phyloP scores from a whole-genome alignment of 2,329 filamentous ascomycete genomes.

The Colletotrichum chrysophilum region DNA sequence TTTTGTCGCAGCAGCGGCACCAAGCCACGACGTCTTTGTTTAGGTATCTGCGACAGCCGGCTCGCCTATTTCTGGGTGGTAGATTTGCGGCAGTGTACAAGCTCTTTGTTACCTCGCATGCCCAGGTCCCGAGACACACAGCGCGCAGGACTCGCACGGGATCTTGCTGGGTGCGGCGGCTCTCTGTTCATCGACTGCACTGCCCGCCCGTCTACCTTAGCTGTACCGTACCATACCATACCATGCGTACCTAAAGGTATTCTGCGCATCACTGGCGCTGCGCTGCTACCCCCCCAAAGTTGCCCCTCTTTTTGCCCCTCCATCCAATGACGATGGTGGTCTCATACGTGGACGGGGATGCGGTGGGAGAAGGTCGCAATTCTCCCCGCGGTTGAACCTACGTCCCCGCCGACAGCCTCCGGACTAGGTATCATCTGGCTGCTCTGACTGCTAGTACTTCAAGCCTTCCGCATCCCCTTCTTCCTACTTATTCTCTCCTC shows the following conservation, averaged over 20 bases:
- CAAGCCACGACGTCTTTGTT: not conserved
- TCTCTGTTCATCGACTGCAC: not conserved
- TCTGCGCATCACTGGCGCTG: constrained; percentile 19
- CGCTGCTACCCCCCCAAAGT: not conserved
- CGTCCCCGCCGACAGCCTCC: constrained; percentile 22
- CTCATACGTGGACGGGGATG: not conserved
- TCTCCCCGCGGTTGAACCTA: constrained; percentile 21
- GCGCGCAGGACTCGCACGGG: not conserved
- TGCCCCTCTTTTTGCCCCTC: constrained; percentile 20
- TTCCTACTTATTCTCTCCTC: not conserved
- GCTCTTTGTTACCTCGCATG: constrained; percentile 1
- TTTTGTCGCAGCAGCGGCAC: not conserved
- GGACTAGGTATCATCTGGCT: constrained; percentile 19
- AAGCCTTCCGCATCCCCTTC: constrained; percentile 1
- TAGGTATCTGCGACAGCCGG: constrained; percentile 12
- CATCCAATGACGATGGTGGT: constrained; percentile 12
- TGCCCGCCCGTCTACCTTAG: not conserved
- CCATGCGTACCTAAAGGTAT: not conserved
- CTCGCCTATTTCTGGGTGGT: not conserved
- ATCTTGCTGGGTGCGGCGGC: constrained; percentile 16
- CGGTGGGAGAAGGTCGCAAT: constrained; percentile 13
- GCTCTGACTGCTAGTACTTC: constrained; percentile 16
- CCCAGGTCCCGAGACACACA: constrained; percentile 12
- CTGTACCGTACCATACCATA: not conserved
- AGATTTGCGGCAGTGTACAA: not conserved